phyloP scores from a whole-genome alignment of 2,329 filamentous ascomycete genomes.

The Bimuria novae-zelandiae region DNA sequence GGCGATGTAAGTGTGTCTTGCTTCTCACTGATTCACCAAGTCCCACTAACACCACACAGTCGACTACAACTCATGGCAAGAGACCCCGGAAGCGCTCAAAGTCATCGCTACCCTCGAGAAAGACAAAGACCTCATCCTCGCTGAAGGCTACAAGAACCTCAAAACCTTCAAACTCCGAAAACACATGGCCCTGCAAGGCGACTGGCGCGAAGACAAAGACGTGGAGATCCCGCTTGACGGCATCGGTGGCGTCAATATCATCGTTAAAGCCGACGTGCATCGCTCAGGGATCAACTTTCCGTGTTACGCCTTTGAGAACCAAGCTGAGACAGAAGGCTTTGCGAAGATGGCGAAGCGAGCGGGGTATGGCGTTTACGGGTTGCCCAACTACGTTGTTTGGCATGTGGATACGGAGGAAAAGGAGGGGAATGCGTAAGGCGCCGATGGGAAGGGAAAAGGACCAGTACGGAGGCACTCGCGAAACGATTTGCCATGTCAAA shows the following conservation, averaged over 20 bases:
- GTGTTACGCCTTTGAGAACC: conserved; percentile 95
- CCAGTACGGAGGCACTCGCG: background rate
- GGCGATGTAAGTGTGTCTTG: conserved; percentile 71
- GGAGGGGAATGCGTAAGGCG: conserved; percentile 67
- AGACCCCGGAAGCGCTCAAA: conserved; percentile 81
- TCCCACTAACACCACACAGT: conserved; percentile 59
- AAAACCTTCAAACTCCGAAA: conserved; percentile 74
- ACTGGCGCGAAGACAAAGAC: conserved; percentile 90
- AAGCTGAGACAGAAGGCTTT: conserved; percentile 98
- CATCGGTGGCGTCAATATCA: conserved; percentile 94
- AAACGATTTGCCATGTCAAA: background rate
- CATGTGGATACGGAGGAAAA: conserved; percentile 98
- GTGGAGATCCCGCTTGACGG: conserved; percentile 91
- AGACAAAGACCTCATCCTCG: conserved; percentile 83
- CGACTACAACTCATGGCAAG: conserved; percentile 99
- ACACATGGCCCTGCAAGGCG: conserved; percentile 89
- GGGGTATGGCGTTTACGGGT: conserved; percentile 86
- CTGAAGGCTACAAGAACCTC: conserved; percentile 94
- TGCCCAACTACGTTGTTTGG: conserved; percentile 99
- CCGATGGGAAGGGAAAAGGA: too few relatives aligned
- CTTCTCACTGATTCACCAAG: background rate
- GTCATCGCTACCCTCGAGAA: conserved; percentile 75
- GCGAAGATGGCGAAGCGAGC: conserved; percentile 98
- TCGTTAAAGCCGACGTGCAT: conserved; percentile 98
- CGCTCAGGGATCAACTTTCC: conserved; percentile 98